Conservation (phyloP, 1,284 basidiomycete species). For the Peniophora sp. region DNA sequence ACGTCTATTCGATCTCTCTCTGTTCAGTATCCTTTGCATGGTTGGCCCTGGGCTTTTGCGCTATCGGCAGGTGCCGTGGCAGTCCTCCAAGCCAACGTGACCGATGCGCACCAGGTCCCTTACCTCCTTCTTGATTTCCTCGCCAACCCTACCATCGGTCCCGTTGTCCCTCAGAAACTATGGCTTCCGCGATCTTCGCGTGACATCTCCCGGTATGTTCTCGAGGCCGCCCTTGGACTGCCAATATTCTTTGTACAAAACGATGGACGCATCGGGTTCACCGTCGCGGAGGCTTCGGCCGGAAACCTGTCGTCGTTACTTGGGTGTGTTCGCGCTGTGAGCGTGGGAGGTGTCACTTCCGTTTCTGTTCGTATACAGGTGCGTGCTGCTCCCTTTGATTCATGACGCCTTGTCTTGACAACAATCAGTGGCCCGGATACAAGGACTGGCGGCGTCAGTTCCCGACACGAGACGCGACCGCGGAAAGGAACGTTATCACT, state of each 20-base stretch:
- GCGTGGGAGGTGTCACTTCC: conserved; percentile 9
- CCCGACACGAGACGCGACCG: conserved; percentile 12
- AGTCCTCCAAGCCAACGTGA: conserved; percentile 4
- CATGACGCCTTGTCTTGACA: conserved; percentile 2
- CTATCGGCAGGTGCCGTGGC: conserved; percentile 2
- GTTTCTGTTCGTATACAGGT: conserved; percentile 11
- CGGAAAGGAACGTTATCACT: conserved; percentile 10
- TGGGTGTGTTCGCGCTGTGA: conserved; percentile 7
- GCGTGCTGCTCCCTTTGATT: not conserved
- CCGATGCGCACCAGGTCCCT: conserved; percentile 6
- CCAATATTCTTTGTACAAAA: conserved; percentile 11
- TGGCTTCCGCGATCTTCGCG: conserved; percentile 10
- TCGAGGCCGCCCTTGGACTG: conserved; percentile 8
- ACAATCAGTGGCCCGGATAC: conserved; percentile 5
- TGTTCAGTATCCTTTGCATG: conserved; percentile 6
- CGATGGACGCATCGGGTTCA: conserved; percentile 8
- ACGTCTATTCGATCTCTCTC: conserved; percentile 4
- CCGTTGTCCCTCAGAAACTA: conserved; percentile 7
- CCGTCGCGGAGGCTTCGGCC: conserved; percentile 7
- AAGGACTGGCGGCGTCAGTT: conserved; percentile 12
- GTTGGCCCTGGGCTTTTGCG: conserved; percentile 8
- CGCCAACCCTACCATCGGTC: conserved; percentile 5
- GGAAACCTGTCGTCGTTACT: conserved; percentile 8
- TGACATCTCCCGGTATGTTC: conserved; percentile 9
- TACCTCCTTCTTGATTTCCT: conserved; percentile 9